Conservation (phyloP, 2,329 filamentous ascomycete species). For the Fusarium temperatum region DNA sequence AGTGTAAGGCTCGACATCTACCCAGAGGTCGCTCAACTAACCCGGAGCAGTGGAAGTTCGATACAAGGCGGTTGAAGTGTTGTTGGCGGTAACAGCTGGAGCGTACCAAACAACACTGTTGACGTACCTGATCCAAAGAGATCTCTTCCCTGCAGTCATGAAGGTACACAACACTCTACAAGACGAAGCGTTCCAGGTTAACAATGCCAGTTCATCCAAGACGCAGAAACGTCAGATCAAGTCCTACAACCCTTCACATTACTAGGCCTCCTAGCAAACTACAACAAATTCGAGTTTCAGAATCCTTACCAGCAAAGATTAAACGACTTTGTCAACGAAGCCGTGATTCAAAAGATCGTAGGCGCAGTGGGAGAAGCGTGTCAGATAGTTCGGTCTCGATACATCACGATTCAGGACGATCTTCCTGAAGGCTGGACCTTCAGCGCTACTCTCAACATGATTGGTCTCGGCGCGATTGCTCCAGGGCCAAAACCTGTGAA, state of each 20-base stretch:
- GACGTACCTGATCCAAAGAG: conserved; percentile 93
- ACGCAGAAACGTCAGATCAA: conserved; percentile 71
- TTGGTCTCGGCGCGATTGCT: conserved; percentile 81
- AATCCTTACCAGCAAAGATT: conserved; percentile 94
- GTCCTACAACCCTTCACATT: conserved; percentile 82
- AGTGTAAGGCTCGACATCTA: conserved; percentile 59
- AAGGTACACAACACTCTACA: conserved; percentile 68
- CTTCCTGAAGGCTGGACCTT: conserved; percentile 90
- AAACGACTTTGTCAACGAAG: conserved; percentile 95
- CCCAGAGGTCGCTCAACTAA: conserved; percentile 37
- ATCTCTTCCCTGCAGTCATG: conserved; percentile 93
- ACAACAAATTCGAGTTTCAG: conserved; percentile 99
- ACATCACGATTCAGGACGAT: conserved; percentile 89
- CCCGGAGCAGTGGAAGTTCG: conserved; percentile 72
- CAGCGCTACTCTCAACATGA: conserved; percentile 80
- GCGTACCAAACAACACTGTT: conserved; percentile 94
- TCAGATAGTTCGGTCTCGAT: conserved; percentile 73
- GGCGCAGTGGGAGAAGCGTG: conserved; percentile 79
- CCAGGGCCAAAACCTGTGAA: conserved; percentile 72
- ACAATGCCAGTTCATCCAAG: conserved; percentile 75
- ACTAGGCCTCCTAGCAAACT: conserved; percentile 89
- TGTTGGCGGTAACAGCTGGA: conserved; percentile 87
- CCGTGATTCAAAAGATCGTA: conserved; percentile 84
- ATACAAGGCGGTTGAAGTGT: conserved; percentile 80
- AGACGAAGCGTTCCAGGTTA: neutral